These are phyloP conservation scores for Proliferodiscus dingleyae DNA, from an alignment of 2,329 filamentous ascomycete species.

Conservation along the genomic window DNA sequence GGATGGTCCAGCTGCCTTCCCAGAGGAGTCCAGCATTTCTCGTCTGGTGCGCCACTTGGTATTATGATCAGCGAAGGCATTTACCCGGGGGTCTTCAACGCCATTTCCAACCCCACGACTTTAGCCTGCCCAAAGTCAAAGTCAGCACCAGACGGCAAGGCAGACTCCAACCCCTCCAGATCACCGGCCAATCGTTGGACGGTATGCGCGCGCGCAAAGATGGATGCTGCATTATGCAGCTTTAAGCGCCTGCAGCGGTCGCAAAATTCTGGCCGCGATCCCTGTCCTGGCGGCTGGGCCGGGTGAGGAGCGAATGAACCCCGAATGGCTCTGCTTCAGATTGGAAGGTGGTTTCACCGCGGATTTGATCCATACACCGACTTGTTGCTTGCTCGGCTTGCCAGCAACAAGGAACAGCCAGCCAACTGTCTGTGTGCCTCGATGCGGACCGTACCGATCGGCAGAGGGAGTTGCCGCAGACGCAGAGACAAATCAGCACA, in stretches of 20 bases:
- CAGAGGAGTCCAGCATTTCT: too few relatives aligned
- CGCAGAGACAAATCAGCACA: neutral
- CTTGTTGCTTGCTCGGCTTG: neutral
- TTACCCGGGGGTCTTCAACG: neutral
- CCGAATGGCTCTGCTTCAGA: neutral
- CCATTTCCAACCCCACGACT: neutral
- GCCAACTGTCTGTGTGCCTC: neutral
- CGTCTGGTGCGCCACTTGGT: neutral
- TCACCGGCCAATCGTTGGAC: neutral
- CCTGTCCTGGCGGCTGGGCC: slow-evolving; percentile 1
- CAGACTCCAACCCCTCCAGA: slow-evolving; percentile 1
- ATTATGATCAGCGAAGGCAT: neutral
- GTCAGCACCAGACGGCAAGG: slow-evolving; percentile 1
- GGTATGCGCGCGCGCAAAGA: slow-evolving; percentile 9
- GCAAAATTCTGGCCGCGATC: neutral
- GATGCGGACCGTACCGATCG: neutral
- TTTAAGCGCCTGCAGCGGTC: neutral
- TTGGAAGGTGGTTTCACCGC: neutral
- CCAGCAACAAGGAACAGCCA: neutral
- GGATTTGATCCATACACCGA: neutral
- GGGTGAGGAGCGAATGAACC: neutral
- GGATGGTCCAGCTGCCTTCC: slow-evolving; percentile 7
- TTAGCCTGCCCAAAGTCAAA: slow-evolving; percentile 6
- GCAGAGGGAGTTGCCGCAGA: neutral
- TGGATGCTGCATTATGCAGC: slow-evolving; percentile 8